Percentiles rank a stretch among this genome's conserved stretches.
Conservation (phyloP, 768 basidiomycete species). For the Tricholomella constricta region DNA sequence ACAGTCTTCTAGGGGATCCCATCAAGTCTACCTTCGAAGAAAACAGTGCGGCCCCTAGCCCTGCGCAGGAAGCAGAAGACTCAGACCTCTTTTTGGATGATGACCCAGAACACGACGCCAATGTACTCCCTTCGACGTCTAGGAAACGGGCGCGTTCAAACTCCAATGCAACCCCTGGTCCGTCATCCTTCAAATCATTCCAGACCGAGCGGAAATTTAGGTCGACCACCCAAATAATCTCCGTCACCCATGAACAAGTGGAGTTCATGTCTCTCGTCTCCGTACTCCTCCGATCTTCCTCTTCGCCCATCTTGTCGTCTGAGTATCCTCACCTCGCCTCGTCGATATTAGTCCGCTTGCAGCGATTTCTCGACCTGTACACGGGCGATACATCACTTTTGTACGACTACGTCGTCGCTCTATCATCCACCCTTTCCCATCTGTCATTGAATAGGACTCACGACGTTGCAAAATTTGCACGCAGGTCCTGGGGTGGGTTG, state of each 20-base stretch:
- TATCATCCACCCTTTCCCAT: conserved; percentile 71
- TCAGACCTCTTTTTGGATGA: conserved; percentile 37
- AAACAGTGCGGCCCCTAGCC: conserved; percentile 32
- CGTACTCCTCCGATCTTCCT: conserved; percentile 57
- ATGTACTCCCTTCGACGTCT: conserved; percentile 19
- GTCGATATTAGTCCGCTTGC: conserved; percentile 52
- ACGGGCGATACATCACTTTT: conserved; percentile 78
- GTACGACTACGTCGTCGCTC: conserved; percentile 66
- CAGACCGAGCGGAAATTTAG: conserved; percentile 24
- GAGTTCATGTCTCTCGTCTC: conserved; percentile 71
- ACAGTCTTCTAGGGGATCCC: conserved; percentile 70
- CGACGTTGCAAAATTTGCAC: conserved; percentile 62
- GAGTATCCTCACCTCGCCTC: conserved; percentile 43
- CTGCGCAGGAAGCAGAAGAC: conserved; percentile 32
- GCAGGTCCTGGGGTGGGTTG: conserved; percentile 61
- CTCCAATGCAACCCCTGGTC: conserved; percentile 18
- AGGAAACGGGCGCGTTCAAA: conserved; percentile 42
- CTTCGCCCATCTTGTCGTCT: conserved; percentile 56
- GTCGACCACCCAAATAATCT: conserved; percentile 19
- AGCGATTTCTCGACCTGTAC: conserved; percentile 64
- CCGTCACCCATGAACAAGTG: conserved; percentile 59
- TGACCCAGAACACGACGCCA: conserved; percentile 28
- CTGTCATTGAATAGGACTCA: conserved; percentile 74
- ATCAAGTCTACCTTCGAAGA: conserved; percentile 33
- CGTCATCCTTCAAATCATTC: conserved; percentile 19